phyloP scores from a whole-genome alignment of 2,329 filamentous ascomycete species.

The Coleophoma crateriformis region DNA sequence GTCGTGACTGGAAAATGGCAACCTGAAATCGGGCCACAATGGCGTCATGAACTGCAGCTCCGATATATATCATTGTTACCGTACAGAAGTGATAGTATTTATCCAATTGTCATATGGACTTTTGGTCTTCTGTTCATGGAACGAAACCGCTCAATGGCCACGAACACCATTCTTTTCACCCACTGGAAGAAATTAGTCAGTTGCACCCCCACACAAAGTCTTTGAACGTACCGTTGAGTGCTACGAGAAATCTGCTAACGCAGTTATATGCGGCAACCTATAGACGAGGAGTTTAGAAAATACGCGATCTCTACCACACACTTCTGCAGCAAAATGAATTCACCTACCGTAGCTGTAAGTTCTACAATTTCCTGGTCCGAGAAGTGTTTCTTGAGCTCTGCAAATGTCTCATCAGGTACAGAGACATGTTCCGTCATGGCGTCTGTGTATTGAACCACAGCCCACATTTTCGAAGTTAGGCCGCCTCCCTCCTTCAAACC shows the following conservation, averaged over 20 bases:
- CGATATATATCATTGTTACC: no score
- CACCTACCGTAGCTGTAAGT: constrained; percentile 59
- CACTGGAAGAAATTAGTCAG: constrained; percentile 13
- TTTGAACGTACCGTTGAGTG: constrained; percentile 60
- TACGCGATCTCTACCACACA: neutral
- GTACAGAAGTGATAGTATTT: no score
- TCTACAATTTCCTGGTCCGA: constrained; percentile 72
- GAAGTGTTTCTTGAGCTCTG: constrained; percentile 53
- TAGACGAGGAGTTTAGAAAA: neutral
- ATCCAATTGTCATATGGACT: neutral
- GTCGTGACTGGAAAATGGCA: no score
- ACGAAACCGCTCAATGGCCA: constrained; percentile 3
- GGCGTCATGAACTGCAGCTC: no score
- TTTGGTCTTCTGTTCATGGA: neutral
- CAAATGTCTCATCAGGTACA: constrained; percentile 66
- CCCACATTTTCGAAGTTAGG: constrained; percentile 57
- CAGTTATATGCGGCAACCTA: constrained; percentile 74
- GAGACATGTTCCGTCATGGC: constrained; percentile 74
- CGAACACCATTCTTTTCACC: constrained; percentile 22
- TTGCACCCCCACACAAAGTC: neutral
- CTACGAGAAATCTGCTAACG: constrained; percentile 78
- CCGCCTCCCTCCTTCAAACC: constrained; percentile 22
- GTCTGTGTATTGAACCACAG: constrained; percentile 69
- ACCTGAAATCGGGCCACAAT: no score
- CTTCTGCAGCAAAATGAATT: neutral